Base-by-base conservation (phyloP, 371 early-diverging fungal genomes). In the Mortierella sp. region DNA sequence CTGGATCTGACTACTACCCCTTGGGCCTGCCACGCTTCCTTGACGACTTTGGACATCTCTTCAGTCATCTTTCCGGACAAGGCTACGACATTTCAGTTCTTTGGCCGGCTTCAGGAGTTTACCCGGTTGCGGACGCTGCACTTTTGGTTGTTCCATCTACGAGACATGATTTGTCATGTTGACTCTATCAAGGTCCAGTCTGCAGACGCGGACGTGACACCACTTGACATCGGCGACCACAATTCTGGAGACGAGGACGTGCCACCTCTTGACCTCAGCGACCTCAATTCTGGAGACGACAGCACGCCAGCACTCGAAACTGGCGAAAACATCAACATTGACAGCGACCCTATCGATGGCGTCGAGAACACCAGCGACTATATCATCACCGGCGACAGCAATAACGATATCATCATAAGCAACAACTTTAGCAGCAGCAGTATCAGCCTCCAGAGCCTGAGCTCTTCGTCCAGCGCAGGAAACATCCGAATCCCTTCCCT, bases 31-130 rank as follows among this genome's bases (percentile, higher is more conserved):
- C n/a, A 40, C 16, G 67, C 2, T 8, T 67, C 67, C 24, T 40
- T 67, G 67, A 67, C 67, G 3, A 67, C 67, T 21, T 21, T 67
- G 67, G 67, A 67, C 24, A 67, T 67, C 67, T 67, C 67, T 10
- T 67, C 67, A 21, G 43, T 37, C 24, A 37, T 37, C 40, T 67
- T 67, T 67, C 67, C 67, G 24, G 24, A 40, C 24, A 2, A 24
- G 5, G 43, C 67, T 9, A 14, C 67, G 40, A 67, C 67, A 3
- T 67, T 67, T 21, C 37, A 40, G 1, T 67, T 67, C 43, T 67
- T 24, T 40, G 34, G 40, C 21, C 40, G 37, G 11, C 37, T 67
- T 1, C 67, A 67, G 40, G 67, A 40, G 10, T 67, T 37, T 9
- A 67, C 14, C 10, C 67, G 40, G 24, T 67, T 67, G 24, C 67